These are phyloP conservation scores for Nemania sp. DNA, from an alignment of 2,329 filamentous ascomycete species.

Conservation along the genomic window DNA sequence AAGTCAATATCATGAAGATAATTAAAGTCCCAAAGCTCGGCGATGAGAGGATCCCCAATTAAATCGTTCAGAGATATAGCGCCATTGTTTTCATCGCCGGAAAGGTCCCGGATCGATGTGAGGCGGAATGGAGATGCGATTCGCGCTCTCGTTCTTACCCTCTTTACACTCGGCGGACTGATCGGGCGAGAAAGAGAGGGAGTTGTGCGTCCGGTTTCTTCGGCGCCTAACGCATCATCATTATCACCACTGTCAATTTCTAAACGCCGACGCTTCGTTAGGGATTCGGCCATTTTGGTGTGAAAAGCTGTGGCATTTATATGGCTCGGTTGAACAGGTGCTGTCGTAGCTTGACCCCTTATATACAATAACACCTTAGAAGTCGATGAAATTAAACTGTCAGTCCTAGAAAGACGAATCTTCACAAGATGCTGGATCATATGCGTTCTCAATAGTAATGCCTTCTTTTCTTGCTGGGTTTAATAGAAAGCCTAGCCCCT, in stretches of 20 bases:
- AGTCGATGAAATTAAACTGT: not conserved
- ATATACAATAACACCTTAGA: not conserved
- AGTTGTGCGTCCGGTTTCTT: conserved; percentile 25
- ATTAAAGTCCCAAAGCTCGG: conserved; percentile 78
- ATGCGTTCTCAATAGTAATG: not conserved
- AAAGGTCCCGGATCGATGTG: conserved; percentile 75
- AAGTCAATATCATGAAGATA: conserved; percentile 72
- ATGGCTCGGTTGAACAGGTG: not conserved
- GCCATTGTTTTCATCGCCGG: conserved; percentile 70
- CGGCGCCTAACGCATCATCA: conserved; percentile 24
- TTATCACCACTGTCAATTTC: conserved; percentile 33
- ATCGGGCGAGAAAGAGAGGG: conserved; percentile 55
- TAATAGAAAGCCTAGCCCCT: not conserved
- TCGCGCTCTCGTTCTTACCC: conserved; percentile 20
- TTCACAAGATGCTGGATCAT: not conserved
- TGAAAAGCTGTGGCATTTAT: not conserved
- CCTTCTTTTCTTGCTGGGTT: not conserved
- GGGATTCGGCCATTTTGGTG: conserved; percentile 44
- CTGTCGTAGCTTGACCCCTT: not conserved
- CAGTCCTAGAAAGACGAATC: not conserved
- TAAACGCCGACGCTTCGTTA: conserved; percentile 46
- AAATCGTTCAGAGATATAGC: conserved; percentile 75
- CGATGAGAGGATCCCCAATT: conserved; percentile 79
- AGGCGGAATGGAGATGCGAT: conserved; percentile 77
- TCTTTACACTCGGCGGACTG: conserved; percentile 60